phyloP scores from a whole-genome alignment of 345 rosid genomes.

The Populus alba region DNA sequence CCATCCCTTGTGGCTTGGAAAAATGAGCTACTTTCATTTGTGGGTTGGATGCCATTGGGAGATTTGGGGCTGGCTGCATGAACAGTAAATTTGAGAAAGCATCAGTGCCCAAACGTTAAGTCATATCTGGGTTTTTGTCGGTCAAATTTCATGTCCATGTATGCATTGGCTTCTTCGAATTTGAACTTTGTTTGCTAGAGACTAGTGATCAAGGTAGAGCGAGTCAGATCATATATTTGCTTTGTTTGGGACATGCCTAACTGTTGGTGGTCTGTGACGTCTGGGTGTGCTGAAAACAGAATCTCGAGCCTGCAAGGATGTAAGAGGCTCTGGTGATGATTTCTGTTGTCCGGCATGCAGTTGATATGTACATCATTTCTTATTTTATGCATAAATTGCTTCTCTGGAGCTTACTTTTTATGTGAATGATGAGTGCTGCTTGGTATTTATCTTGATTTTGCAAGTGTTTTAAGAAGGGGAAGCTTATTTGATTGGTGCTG shows the following conservation, averaged over 20 bases:
- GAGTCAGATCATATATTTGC: neutral
- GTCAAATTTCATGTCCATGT: neutral
- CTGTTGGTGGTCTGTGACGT: neutral
- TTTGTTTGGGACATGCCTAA: neutral
- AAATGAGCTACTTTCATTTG: neutral
- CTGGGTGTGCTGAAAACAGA: neutral
- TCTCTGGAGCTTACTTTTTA: neutral
- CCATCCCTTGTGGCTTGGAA: neutral
- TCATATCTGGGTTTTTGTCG: neutral
- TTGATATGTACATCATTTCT: neutral
- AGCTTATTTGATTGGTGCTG: neutral
- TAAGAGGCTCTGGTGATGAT: neutral
- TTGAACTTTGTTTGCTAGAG: constrained; percentile 3
- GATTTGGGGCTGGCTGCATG: neutral
- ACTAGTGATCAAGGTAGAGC: neutral
- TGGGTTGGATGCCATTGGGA: neutral
- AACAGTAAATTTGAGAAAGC: neutral
- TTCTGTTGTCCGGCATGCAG: neutral
- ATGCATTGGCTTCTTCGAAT: neutral
- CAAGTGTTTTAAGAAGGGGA: neutral
- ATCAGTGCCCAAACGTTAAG: neutral
- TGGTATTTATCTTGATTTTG: neutral
- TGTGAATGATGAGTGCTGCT: neutral
- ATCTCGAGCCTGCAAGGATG: neutral
- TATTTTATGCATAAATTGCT: neutral